phyloP scores from a whole-genome alignment of 768 basidiomycete genomes.

The Pisolithus orientalis region DNA sequence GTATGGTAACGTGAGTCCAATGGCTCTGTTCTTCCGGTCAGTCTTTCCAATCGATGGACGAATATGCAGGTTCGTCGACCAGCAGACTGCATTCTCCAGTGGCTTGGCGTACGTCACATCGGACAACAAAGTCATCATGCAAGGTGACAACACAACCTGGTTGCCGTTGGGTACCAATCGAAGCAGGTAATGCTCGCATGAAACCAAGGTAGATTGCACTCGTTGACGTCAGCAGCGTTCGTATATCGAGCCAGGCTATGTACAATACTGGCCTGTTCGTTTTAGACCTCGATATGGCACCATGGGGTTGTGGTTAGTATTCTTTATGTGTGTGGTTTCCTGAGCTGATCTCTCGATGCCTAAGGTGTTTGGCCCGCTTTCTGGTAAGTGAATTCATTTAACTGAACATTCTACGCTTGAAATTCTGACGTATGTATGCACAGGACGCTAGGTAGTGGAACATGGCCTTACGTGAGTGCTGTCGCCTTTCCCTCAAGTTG shows the following conservation, averaged over 20 bases:
- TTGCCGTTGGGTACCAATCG: constrained; percentile 49
- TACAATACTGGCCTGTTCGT: constrained; percentile 82
- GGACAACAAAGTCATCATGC: constrained; percentile 64
- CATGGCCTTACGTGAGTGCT: constrained; percentile 58
- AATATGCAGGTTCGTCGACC: constrained; percentile 54
- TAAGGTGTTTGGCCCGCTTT: constrained; percentile 80
- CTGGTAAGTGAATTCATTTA: constrained; percentile 39
- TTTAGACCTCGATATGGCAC: constrained; percentile 76
- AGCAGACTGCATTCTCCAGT: constrained; percentile 43
- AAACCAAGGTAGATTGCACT: neutral
- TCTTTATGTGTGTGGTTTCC: neutral
- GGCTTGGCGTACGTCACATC: constrained; percentile 52
- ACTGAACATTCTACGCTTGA: neutral
- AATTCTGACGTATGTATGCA: neutral
- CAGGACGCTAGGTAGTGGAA: constrained; percentile 38
- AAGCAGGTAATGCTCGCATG: constrained; percentile 41
- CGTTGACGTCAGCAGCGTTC: constrained; percentile 44
- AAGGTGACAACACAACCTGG: constrained; percentile 62
- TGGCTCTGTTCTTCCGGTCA: neutral
- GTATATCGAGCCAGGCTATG: constrained; percentile 57
- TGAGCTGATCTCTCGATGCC: neutral
- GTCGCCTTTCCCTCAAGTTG: neutral
- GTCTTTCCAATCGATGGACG: constrained; percentile 1
- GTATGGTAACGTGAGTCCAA: constrained; percentile 58
- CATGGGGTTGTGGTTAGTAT: constrained; percentile 74